Evolutionary conservation across 768 basidiomycete genomes (phyloP).

Genomic region (Lactarius psammicola): DNA sequence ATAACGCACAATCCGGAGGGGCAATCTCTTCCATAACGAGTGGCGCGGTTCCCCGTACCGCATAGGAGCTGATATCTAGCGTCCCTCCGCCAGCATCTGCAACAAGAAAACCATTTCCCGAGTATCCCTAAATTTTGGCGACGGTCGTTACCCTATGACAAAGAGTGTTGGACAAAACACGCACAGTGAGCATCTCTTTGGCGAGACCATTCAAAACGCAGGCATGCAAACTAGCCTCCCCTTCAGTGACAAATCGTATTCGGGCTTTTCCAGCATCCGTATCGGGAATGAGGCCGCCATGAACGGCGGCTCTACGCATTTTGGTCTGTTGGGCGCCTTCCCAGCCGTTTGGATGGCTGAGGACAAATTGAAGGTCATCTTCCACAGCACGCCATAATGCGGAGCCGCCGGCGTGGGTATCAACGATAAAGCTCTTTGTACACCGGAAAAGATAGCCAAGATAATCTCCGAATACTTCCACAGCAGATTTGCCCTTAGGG

Average conservation of each 20-base stretch:
- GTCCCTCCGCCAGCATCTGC: conserved; percentile 83
- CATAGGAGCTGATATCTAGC: conserved; percentile 78
- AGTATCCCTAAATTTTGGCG: conserved; percentile 51
- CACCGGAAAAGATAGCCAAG: conserved; percentile 71
- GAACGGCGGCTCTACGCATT: conserved; percentile 72
- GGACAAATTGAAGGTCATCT: conserved; percentile 65
- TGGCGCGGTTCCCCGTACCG: conserved; percentile 64
- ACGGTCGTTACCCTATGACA: conserved; percentile 4
- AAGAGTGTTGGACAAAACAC: conserved; percentile 28
- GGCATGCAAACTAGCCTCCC: conserved; percentile 80
- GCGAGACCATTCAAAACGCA: conserved; percentile 77
- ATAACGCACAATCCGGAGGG: conserved; percentile 68
- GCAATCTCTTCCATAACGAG: conserved; percentile 81
- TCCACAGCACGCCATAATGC: conserved; percentile 71
- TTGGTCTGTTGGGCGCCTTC: conserved; percentile 74
- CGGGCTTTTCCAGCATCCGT: conserved; percentile 69
- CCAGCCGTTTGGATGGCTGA: conserved; percentile 83
- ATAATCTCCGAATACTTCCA: conserved; percentile 79
- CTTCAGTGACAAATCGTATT: conserved; percentile 80
- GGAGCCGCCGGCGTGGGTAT: conserved; percentile 78
- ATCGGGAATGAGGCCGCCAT: conserved; percentile 71
- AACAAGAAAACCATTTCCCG: conserved; percentile 74
- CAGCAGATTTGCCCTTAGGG: conserved; percentile 62
- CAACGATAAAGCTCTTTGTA: conserved; percentile 71
- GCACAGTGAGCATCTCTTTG: conserved; percentile 70